Percentiles rank a stretch among this genome's conserved stretches.
Conservation (phyloP, 2,329 filamentous ascomycete species). For the Dactylellina haptotyla region DNA sequence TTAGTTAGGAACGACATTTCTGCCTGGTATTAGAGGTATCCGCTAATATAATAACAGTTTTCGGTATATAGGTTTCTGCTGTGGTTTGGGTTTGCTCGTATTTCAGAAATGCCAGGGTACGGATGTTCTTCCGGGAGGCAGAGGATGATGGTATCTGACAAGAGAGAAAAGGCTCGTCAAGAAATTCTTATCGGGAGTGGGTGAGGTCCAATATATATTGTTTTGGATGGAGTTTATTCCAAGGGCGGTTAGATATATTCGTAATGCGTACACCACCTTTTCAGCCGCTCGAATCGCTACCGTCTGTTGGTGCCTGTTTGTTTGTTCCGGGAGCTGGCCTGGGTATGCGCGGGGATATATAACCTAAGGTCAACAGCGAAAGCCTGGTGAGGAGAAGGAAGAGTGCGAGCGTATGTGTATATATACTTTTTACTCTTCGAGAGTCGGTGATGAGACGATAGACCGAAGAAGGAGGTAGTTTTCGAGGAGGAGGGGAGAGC, state of each 20-base stretch:
- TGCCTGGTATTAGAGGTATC: no score
- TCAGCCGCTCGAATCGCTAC: constrained; percentile 53
- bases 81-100: background rate
- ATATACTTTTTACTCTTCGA: constrained; percentile 7
- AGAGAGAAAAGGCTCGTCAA: no score
- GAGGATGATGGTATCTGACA: background rate
- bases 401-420: no score
- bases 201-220: background rate
- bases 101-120: background rate
- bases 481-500: constrained; percentile 9
- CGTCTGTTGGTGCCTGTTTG: constrained; percentile 3
- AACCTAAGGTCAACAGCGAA: constrained; percentile 1
- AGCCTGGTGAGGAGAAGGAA: background rate
- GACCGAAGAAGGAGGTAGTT: background rate
- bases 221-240: constrained; percentile 7
- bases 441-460: constrained; percentile 19
- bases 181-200: constrained; percentile 26
- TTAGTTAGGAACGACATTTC: constrained; percentile 49
- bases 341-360: background rate
- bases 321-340: constrained; percentile 30
- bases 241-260: constrained; percentile 45
- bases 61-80: background rate
- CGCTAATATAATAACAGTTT: no score
- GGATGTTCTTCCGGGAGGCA: background rate
- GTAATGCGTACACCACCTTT: constrained; percentile 27